Evolutionary conservation across 2,329 filamentous ascomycete genomes (phyloP).

Genomic region (Penicillium sp.): DNA sequence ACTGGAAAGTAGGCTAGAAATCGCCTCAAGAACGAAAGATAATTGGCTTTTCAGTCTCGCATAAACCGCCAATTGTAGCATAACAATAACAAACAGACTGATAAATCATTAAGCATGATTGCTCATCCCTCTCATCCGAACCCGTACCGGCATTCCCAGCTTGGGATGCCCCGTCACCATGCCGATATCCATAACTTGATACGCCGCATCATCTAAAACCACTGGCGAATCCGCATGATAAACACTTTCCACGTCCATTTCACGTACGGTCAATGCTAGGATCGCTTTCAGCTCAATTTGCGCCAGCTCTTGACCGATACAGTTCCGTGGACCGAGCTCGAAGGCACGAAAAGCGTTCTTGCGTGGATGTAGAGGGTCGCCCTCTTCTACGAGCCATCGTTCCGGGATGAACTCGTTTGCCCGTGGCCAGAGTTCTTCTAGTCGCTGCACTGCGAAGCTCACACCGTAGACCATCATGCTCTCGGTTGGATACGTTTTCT

Average conservation of each 20-base stretch:
- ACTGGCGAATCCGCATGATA: not conserved
- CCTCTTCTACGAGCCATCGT: conserved; percentile 28
- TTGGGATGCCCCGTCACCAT: conserved; percentile 1
- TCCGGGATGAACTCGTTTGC: conserved; percentile 6
- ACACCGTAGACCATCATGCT: conserved; percentile 14
- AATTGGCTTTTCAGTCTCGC: no score
- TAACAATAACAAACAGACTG: no score
- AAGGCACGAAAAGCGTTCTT: conserved; percentile 47
- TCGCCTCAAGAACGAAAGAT: no score
- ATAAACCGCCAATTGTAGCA: no score
- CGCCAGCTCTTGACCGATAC: conserved; percentile 48
- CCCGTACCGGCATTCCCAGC: not conserved
- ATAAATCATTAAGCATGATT: no score
- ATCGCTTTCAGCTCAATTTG: conserved; percentile 37
- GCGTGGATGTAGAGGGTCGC: conserved; percentile 14
- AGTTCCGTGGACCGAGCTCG: conserved; percentile 45
- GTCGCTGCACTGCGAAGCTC: conserved; percentile 16
- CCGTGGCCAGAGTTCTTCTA: conserved; percentile 32
- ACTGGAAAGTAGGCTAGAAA: no score
- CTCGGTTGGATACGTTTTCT: conserved; percentile 8
- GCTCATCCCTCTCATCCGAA: not conserved
- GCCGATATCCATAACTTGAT: not conserved
- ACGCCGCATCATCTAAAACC: not conserved
- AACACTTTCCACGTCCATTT: not conserved
- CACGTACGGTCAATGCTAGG: conserved; percentile 11